A percentile compares a stretch with the other conserved stretches of the same genome.
These are phyloP conservation scores for Sisymbrium altissimum DNA, from an alignment of 345 rosid genomes.

Conservation along the genomic window DNA sequence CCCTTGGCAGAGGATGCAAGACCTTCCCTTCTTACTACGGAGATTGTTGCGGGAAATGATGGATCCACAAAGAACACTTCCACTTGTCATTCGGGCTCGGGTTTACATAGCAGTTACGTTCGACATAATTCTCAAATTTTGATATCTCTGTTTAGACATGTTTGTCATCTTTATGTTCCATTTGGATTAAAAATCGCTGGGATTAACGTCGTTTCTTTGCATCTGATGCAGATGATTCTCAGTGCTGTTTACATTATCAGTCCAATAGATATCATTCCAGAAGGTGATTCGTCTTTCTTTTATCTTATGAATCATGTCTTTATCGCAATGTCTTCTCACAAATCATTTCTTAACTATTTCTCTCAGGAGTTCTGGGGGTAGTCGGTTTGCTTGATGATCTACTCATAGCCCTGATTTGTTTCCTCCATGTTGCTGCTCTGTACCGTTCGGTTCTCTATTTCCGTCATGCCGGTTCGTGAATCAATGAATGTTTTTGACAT, in stretches of 20 bases:
- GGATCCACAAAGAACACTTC: constrained; percentile 89
- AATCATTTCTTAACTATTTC: not conserved
- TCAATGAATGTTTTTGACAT: not conserved
- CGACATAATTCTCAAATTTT: not conserved
- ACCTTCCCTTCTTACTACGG: constrained; percentile 84
- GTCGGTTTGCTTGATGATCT: constrained; percentile 84
- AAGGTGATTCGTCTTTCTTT: constrained; percentile 47
- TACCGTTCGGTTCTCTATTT: constrained; percentile 78
- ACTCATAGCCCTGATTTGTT: constrained; percentile 54
- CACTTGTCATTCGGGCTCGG: constrained; percentile 73
- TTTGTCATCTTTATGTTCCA: not conserved
- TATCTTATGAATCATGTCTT: not conserved
- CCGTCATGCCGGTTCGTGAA: constrained; percentile 76
- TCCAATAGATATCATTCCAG: constrained; percentile 90
- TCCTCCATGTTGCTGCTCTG: constrained; percentile 82
- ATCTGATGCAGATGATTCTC: constrained; percentile 54
- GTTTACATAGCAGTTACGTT: constrained; percentile 82
- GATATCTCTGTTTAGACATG: not conserved
- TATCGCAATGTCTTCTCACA: not conserved
- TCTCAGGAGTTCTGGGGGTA: constrained; percentile 60
- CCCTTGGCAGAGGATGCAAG: constrained; percentile 65
- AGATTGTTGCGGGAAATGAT: constrained; percentile 71
- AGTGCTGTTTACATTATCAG: constrained; percentile 67
- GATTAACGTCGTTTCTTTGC: constrained; percentile 3
- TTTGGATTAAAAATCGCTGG: not conserved